Evolutionary conservation across 129 eudicot genomes (phyloP).

Genomic region (Lactuca sativa): DNA sequence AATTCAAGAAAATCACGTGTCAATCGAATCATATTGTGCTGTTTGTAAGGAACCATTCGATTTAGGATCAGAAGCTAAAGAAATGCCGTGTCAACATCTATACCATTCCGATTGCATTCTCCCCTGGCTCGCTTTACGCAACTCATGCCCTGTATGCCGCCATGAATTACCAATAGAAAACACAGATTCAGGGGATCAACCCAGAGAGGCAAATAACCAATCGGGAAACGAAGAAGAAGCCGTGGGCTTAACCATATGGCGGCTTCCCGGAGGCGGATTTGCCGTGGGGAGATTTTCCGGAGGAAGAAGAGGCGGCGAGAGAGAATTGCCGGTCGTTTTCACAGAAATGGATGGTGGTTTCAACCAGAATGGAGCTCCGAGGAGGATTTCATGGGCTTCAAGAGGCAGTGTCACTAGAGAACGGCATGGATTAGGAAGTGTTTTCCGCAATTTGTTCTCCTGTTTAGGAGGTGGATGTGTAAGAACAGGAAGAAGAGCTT

Average conservation of each 20-base stretch:
- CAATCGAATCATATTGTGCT: slow-evolving; percentile 72
- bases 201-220: slow-evolving; percentile 28
- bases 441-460: slow-evolving; percentile 53
- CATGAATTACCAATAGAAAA: slow-evolving; percentile 73
- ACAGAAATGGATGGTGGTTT: slow-evolving; percentile 98
- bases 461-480: slow-evolving; percentile 78
- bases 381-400: slow-evolving; percentile 89
- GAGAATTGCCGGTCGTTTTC: slow-evolving; percentile 85
- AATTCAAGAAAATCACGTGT: slow-evolving; percentile 51
- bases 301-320: slow-evolving; percentile 84
- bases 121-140: slow-evolving; percentile 82
- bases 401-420: slow-evolving; percentile 64
- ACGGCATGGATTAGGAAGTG: slow-evolving; percentile 60
- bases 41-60: slow-evolving; percentile 93
- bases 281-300: slow-evolving; percentile 96
- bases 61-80: slow-evolving; percentile 63
- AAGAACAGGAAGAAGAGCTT: slow-evolving; percentile 47
- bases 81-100: slow-evolving; percentile 91
- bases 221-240: slow-evolving; percentile 59
- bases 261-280: slow-evolving; percentile 96
- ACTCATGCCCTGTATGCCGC: slow-evolving; percentile 95
- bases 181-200: slow-evolving; percentile 16
- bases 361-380: slow-evolving; percentile 64
- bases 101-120: slow-evolving; percentile 88
- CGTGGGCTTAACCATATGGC: slow-evolving; percentile 90